phyloP scores from a whole-genome alignment of 768 basidiomycete genomes.

The Naganishia vaughanmartiniae region DNA sequence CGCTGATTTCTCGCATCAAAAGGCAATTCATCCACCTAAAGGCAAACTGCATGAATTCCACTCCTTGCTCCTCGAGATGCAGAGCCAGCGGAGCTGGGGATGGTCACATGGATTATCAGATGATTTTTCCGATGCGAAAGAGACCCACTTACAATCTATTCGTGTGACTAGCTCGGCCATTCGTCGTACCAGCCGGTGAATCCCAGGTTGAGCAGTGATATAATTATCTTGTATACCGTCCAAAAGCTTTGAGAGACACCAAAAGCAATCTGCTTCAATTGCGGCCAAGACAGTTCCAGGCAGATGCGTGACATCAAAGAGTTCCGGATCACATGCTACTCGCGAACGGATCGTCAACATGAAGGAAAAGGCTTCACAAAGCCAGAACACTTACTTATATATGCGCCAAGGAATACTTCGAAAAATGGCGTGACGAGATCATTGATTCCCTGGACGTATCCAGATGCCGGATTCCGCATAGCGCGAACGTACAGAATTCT shows the following conservation, averaged over 20 bases:
- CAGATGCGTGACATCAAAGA: slow-evolving; percentile 75
- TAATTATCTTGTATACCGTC: slow-evolving; percentile 99
- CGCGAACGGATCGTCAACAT: neutral
- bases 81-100: slow-evolving; percentile 75
- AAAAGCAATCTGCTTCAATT: slow-evolving; percentile 94
- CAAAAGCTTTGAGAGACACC: slow-evolving; percentile 91
- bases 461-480: slow-evolving; percentile 94
- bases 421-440: slow-evolving; percentile 97
- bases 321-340: slow-evolving; percentile 83
- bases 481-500: slow-evolving; percentile 98
- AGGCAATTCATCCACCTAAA: slow-evolving; percentile 99
- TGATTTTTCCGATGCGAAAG: neutral
- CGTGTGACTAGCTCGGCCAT: slow-evolving; percentile 82
- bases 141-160: slow-evolving; percentile 49
- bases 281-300: slow-evolving; percentile 71
- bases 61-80: slow-evolving; percentile 83
- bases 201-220: slow-evolving; percentile 92
- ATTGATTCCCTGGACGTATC: slow-evolving; percentile 99
- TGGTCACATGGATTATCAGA: neutral
- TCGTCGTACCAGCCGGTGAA: slow-evolving; percentile 83
- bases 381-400: slow-evolving; percentile 66
- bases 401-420: slow-evolving; percentile 91
- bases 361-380: neutral
- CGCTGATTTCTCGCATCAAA: slow-evolving; percentile 95
- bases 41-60: slow-evolving; percentile 99